Conservation (phyloP, 2,329 filamentous ascomycete genomes). For the Neoarthrinium moseri region DNA sequence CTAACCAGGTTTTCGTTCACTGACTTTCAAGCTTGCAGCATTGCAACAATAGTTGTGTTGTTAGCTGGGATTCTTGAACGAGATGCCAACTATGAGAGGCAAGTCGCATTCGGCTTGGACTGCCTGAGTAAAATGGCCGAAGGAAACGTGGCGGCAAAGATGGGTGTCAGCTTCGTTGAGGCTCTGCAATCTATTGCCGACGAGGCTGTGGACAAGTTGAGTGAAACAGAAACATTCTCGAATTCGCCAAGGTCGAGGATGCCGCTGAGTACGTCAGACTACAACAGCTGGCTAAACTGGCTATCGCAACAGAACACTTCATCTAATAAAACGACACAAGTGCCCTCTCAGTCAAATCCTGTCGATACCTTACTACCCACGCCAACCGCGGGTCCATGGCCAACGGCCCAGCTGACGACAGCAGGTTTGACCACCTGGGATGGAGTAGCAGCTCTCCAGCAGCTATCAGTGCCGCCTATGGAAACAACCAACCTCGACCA, state of each 20-base stretch:
- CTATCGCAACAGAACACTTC: slow-evolving; percentile 1
- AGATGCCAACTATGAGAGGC: slow-evolving; percentile 27
- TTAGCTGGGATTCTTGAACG: slow-evolving; percentile 32
- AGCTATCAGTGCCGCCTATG: slow-evolving; percentile 6
- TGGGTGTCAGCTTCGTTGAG: slow-evolving; percentile 26
- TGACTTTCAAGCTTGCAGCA: slow-evolving; percentile 37
- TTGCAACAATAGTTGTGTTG: slow-evolving; percentile 33
- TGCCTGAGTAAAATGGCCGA: slow-evolving; percentile 32
- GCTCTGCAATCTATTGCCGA: slow-evolving; percentile 24
- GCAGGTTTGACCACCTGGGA: slow-evolving; percentile 8
- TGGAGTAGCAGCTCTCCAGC: slow-evolving; percentile 6
- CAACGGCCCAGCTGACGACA: neutral
- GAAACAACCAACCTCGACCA: neutral
- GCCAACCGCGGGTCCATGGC: neutral
- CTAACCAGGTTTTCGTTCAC: slow-evolving; percentile 36
- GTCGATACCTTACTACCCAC: neutral
- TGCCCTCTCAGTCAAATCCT: neutral
- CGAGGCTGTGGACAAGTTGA: slow-evolving; percentile 18
- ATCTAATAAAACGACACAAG: neutral
- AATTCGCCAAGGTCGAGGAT: neutral
- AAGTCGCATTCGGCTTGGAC: slow-evolving; percentile 28
- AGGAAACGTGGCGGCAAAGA: slow-evolving; percentile 27
- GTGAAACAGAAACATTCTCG: neutral
- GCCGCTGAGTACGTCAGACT: neutral
- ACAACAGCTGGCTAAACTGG: slow-evolving; percentile 9